Base-by-base conservation (phyloP, 495 filamentous ascomycete species). In the Aspergillus asperescens region DNA sequence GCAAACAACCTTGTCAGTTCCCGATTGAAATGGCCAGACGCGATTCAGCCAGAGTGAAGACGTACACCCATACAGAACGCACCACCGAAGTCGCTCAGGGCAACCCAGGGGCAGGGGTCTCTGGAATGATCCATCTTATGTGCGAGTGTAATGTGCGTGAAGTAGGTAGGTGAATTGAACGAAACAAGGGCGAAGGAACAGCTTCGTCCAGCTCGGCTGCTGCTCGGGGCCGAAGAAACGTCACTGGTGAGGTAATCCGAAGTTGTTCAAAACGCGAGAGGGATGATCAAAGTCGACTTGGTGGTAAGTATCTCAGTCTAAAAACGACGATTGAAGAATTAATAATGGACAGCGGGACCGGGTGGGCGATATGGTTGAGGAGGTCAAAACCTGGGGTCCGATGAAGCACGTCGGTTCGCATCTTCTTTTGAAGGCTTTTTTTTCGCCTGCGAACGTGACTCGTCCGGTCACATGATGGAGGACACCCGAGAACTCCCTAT, bases 21-120 rank as follows among this genome's bases (percentile, higher is more conserved):
- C 15, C 29, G 22, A 7, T 43, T 12, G 32, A 25, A 10, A 20
- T 34, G 50, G 25, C 22, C 54, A 48, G 13, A 16, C 34, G 47
- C 19, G 15, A 43, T 38, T 28, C 10, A 15, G 37, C 27, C 12
- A 27, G 16, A 13, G 24, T 13, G 29, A 49, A 42, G 34, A 82
- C 87, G 48, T 86, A 94, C 90, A 53, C 92, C 92, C 92, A 98
- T 98, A 62, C 82, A 85, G 65, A 98, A 97, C 45, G 93, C 94
- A 69, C 93, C 93, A 57, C 93, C 93, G 59, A 96, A 96, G 68
- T 98, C 93, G 68, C 87, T 95, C 54, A 97, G 79, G 52, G 90
- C 84, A 60, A 97, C 92, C 89, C 89, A 96, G 32, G 94, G 93
- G 68, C 93, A 96, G 47, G 92, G 92, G 72, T 96, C 93, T 70